Evolutionary conservation across 179 eudicot genomes (phyloP).

Genomic region (Sideroxylon spinosum): DNA sequence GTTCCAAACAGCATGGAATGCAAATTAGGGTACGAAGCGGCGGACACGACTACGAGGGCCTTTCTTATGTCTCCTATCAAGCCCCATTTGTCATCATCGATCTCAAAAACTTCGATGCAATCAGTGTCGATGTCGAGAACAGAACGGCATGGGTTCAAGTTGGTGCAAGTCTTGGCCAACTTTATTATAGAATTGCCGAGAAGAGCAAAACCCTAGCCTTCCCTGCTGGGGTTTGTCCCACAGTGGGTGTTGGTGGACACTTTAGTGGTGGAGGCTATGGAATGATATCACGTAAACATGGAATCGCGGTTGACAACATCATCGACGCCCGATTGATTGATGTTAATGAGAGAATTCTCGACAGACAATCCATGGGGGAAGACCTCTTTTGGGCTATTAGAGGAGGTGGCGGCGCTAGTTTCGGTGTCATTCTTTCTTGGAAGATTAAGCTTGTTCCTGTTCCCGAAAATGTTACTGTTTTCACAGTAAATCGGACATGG

Average conservation of each 20-base stretch:
- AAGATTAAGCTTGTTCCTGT: not conserved
- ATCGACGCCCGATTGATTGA: constrained; percentile 10
- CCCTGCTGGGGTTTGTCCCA: constrained; percentile 7
- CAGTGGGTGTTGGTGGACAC: constrained; percentile 20
- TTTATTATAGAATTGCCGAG: constrained; percentile 9
- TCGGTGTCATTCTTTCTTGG: constrained; percentile 7
- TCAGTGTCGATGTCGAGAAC: not conserved
- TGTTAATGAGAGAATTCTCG: not conserved
- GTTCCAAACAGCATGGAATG: not conserved
- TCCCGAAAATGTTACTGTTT: constrained; percentile 9
- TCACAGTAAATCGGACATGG: not conserved
- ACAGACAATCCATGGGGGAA: constrained; percentile 12
- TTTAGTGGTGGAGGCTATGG: constrained; percentile 17
- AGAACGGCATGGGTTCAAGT: not conserved
- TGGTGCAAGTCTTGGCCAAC: constrained; percentile 9
- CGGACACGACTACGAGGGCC: constrained; percentile 13
- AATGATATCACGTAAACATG: not conserved
- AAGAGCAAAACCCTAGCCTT: not conserved
- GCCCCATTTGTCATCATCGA: not conserved
- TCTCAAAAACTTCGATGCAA: not conserved
- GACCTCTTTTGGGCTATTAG: constrained; percentile 17
- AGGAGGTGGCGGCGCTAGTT: constrained; percentile 12
- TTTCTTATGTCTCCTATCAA: not conserved
- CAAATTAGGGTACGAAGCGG: constrained; percentile 9
- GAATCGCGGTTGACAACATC: constrained; percentile 10